Evolutionary conservation across 2,329 filamentous ascomycete species (phyloP), one percentile per base, ranked within the genome.

Genomic region (Xylaria sp.): DNA sequence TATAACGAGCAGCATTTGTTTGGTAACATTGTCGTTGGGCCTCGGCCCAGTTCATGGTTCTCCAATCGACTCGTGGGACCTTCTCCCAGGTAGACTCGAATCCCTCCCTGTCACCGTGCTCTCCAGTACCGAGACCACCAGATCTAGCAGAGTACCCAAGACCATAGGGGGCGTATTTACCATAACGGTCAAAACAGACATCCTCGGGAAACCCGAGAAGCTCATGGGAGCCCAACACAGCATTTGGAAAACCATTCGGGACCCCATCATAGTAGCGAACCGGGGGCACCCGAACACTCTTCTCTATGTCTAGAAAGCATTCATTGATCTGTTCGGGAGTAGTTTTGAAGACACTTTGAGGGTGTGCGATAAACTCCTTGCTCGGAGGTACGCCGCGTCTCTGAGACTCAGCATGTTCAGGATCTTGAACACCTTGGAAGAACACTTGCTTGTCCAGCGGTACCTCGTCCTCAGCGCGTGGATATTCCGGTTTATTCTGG

Each of bases 141-240:
- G 86, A 89, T 65, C 89, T 89, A 38, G 86, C 83, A 36, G 91
- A 92, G 78, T 98, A 98, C 9, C 95, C 95, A 68, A 93, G 88
- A 0, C 95, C 95, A 73, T 99, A 99, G 0, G 95, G 92, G 0
- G 93, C 94, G 33, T 96, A 87, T 69, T 94, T 87, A 2, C 95
- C 95, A 76, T 92, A 97, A 1, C 96, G 87, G 72, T 99, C 96
- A 76, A 97, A 97, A 81, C 96, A 99, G 53, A 97, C 87, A 74
- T 97, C 91, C 71, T 96, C 88, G 20, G 91, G 88, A 39, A 98
- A 82, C 0, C 89, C 90, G 13, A 98, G 80, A 45, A 95, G 79
- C 10, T 94, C 89, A 74, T 97, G 94, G 0, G 93, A 97, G n/a
- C 96, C 96, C 75, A 95, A 87, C 1, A 92, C 87, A 65, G 93